These are phyloP conservation scores for Mitragyna speciosa DNA, from an alignment of 257 asterid genomes.

Conservation along the genomic window DNA sequence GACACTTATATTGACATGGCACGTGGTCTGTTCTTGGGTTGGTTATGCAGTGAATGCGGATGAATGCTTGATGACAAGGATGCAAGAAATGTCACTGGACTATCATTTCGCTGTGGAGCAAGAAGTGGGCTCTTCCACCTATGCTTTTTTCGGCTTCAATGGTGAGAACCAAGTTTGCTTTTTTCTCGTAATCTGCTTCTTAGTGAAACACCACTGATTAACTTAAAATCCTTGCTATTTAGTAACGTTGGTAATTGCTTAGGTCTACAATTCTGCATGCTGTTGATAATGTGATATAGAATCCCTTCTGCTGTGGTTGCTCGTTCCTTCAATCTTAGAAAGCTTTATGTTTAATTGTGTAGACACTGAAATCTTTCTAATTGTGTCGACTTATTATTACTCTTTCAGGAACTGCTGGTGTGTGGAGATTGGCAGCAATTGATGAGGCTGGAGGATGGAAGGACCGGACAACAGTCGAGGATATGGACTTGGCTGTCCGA, in stretches of 20 bases:
- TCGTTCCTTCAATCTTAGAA: no score
- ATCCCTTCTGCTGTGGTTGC: no score
- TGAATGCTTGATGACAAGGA: slow-evolving; percentile 95
- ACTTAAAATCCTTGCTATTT: neutral
- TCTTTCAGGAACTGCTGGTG: slow-evolving; percentile 79
- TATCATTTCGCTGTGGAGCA: slow-evolving; percentile 94
- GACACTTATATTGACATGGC: slow-evolving; percentile 1
- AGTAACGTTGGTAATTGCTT: neutral
- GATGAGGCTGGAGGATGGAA: slow-evolving; percentile 99
- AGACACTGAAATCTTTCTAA: neutral
- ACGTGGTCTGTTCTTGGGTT: neutral
- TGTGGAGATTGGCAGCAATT: slow-evolving; percentile 88
- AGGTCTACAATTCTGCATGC: no score
- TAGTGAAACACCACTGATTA: neutral
- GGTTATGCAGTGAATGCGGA: slow-evolving; percentile 71
- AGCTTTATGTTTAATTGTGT: neutral
- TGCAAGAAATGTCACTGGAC: slow-evolving; percentile 98
- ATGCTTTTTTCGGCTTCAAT: slow-evolving; percentile 93
- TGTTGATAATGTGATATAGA: no score
- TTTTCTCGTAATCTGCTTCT: neutral
- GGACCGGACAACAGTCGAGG: slow-evolving; percentile 91
- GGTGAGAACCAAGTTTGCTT: slow-evolving; percentile 30
- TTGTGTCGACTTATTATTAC: neutral
- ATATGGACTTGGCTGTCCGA: slow-evolving; percentile 98
- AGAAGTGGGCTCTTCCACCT: slow-evolving; percentile 94